Evolutionary conservation across 768 basidiomycete genomes (phyloP), one percentile per base, ranked within the genome.

Genomic region (Macrolepiota fuliginosa): DNA sequence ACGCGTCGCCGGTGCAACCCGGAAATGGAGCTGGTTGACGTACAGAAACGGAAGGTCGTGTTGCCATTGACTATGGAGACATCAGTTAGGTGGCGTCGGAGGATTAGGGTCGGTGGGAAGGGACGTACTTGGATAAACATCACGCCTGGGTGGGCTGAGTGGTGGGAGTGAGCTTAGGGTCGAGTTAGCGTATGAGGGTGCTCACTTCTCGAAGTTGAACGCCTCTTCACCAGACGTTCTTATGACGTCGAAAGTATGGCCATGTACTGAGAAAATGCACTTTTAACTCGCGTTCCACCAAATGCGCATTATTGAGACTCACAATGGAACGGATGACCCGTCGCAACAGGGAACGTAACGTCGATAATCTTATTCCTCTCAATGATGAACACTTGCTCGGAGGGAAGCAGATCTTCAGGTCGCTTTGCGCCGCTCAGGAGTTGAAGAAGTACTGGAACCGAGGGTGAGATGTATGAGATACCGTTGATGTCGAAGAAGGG

Each of bases 281-380:
- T 49, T 11, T 54, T 10, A 37, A 40, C 25, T 11, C 35, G 53
- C 45, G 6, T 12, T 2, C 19, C 24, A 17, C 17, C 17, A 11
- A 29, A 50, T 35, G 24, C 47, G 40, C 4, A 7, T 3, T 32
- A n/a, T n/a, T n/a, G n/a, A 3, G 29, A 54, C 40, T 1, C 55
- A 64, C 64, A 22, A 46, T 61, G 59, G 40, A 62, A 60, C 15
- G 61, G 58, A 36, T 56, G 58, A 15, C 68, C 40, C 24, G 65
- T 68, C 10, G 57, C 76, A 17, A 45, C 77, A n/a, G 79, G 77
- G 63, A 83, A 73, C 15, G 73, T 74, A 1, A 85, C 54, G 56
- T 85, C 82, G 62, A 85, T 74, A 39, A 79, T 72, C 51, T 79
- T 73, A 64, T 83, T 80, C 6, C 68, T 65, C 0, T 79, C 73